Conservation (phyloP, 2,329 filamentous ascomycete genomes). For the Cladosporium oxysporum region DNA sequence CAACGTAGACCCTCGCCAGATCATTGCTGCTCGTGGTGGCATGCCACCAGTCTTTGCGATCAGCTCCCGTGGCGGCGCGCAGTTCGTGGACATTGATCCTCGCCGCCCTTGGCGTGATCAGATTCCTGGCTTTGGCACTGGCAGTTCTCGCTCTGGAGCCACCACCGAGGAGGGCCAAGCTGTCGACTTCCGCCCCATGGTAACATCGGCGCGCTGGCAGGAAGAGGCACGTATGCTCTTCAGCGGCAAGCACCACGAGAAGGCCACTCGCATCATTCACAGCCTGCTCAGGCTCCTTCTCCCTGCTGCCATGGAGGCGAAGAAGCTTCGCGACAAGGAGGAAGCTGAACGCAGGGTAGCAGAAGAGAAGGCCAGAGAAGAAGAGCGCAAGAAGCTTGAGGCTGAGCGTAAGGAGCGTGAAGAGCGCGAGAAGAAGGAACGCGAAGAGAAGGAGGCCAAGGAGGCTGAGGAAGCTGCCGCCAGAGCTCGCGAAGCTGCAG, state of each 20-base stretch:
- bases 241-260: slow-evolving; percentile 67
- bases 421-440: slow-evolving; percentile 53
- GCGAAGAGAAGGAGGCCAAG: slow-evolving; percentile 50
- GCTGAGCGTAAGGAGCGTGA: slow-evolving; percentile 61
- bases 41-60: slow-evolving; percentile 18
- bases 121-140: slow-evolving; percentile 53
- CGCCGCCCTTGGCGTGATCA: slow-evolving; percentile 29
- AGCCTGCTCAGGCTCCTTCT: slow-evolving; percentile 73
- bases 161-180: slow-evolving; percentile 69
- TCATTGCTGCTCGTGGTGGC: background rate
- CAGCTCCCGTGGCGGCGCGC: slow-evolving; percentile 14
- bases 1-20: slow-evolving; percentile 15
- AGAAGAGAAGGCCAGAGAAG: slow-evolving; percentile 63
- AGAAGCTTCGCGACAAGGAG: slow-evolving; percentile 68
- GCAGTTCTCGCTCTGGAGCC: slow-evolving; percentile 39
- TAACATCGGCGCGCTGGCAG: slow-evolving; percentile 78
- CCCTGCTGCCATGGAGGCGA: slow-evolving; percentile 79
- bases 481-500: slow-evolving; percentile 36
- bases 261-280: slow-evolving; percentile 66
- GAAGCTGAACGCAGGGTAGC: slow-evolving; percentile 66
- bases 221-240: slow-evolving; percentile 90
- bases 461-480: slow-evolving; percentile 45
- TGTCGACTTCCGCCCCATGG: slow-evolving; percentile 70
- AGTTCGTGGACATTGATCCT: slow-evolving; percentile 33
- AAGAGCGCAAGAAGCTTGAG: slow-evolving; percentile 63